Base-by-base conservation (phyloP, 768 basidiomycete species). In the Crassisporium funariophilum region DNA sequence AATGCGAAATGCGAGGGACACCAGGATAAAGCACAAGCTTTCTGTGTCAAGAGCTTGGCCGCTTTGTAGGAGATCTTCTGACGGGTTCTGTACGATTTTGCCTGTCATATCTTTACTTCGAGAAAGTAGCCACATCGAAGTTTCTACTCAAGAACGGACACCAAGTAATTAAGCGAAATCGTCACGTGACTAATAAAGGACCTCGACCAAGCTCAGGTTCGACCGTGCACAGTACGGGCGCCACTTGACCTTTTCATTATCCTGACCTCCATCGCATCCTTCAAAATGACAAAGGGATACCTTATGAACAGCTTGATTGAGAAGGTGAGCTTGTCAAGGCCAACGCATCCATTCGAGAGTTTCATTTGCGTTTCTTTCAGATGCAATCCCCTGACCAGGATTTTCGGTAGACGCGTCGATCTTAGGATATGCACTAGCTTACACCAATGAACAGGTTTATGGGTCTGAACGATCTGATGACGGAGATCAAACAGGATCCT, bases 391-490 rank as follows among this genome's bases (percentile, higher is more conserved):
- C 81, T 53, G 90, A 93, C 81, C 89, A 91, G 74, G 91, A 93
- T 70, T 91, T 91, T 67, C 77, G 90, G 90, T 91, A 44, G 52
- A 60, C 65, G 62, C 63, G 63, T 65, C 49, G 35, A 46, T 54
- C 52, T 55, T 37, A 33, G 27, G 13, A 53, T 50, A 25, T 55
- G 49, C 53, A 52, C 43, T 37, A 31, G 58, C 41, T 47, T 44
- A 52, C 43, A 37, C 44, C 45, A 37, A n/a, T 33, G 16, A 23
- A n/a, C 59, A 95, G 94, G 65, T 94, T 91, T 67, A 98, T 98
- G 95, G 93, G 94, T 29, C 75, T 99, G 54, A 97, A 92, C 54
- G 95, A 99, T 69, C 69, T 98, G 56, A 88, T 91, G 80, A 79
- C 80, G 27, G 93, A 95, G 72, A 84, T 95, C 73, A 86, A 79